These are phyloP conservation scores for Lactarius pseudohatsudake DNA, from an alignment of 768 basidiomycete species.

Conservation along the genomic window DNA sequence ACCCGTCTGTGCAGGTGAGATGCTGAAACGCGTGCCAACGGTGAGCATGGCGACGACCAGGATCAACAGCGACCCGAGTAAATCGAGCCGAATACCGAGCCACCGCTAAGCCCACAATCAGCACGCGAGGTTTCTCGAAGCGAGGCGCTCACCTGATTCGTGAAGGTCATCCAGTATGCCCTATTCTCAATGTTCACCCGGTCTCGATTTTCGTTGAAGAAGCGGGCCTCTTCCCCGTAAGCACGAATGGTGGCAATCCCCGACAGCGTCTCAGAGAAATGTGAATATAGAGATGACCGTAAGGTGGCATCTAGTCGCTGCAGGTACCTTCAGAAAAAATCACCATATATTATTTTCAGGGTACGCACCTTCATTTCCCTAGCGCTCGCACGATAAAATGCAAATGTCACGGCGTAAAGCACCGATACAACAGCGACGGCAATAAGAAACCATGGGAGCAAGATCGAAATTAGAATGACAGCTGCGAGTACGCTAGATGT, in stretches of 20 bases:
- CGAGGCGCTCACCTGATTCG: constrained; percentile 29
- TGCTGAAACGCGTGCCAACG: constrained; percentile 69
- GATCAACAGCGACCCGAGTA: constrained; percentile 73
- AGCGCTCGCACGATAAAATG: constrained; percentile 84
- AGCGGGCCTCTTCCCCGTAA: constrained; percentile 77
- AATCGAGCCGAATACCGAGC: constrained; percentile 87
- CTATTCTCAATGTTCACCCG: constrained; percentile 85
- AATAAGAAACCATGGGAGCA: constrained; percentile 85
- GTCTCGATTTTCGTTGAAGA: constrained; percentile 68
- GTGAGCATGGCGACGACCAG: constrained; percentile 80
- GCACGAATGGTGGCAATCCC: constrained; percentile 88
- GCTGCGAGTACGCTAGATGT: no score
- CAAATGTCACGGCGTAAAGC: constrained; percentile 70
- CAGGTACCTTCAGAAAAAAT: constrained; percentile 10
- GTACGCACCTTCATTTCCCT: constrained; percentile 71
- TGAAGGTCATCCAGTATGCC: constrained; percentile 84
- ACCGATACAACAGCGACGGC: constrained; percentile 59
- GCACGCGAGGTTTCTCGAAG: no score
- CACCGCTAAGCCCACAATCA: constrained; percentile 66
- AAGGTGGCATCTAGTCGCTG: constrained; percentile 77
- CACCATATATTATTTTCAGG: background rate
- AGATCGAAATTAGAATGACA: constrained; percentile 69
- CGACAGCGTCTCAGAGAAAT: constrained; percentile 88
- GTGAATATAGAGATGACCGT: constrained; percentile 83
- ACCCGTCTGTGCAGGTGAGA: constrained; percentile 79